Evolutionary conservation across 495 filamentous ascomycete species (phyloP).

Genomic region (Aspergillus mulundensis): DNA sequence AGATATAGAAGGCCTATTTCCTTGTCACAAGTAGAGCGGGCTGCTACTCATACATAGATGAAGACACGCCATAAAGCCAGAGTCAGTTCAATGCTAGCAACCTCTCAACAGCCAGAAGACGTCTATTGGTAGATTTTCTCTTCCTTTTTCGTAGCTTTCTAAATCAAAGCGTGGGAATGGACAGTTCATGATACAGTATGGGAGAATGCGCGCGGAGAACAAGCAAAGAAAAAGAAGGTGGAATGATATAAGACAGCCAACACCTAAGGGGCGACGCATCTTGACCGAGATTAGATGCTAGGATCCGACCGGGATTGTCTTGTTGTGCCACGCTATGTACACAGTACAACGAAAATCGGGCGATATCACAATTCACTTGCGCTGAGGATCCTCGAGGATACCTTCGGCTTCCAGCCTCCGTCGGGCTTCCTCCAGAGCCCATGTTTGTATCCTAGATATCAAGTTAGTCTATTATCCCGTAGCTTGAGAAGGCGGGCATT

Average conservation of each 20-base stretch:
- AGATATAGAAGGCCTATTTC: constrained; percentile 34
- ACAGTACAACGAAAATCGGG: constrained; percentile 36
- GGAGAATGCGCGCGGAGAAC: constrained; percentile 34
- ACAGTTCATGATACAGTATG: constrained; percentile 26
- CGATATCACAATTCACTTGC: constrained; percentile 26
- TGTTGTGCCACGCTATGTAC: constrained; percentile 47
- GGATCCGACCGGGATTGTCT: constrained; percentile 29
- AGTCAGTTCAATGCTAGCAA: not conserved
- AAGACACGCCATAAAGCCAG: not conserved
- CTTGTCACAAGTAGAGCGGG: not conserved
- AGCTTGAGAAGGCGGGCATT: not conserved
- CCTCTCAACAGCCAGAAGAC: not conserved
- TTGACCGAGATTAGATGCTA: constrained; percentile 32
- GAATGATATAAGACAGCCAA: constrained; percentile 32
- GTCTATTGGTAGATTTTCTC: constrained; percentile 13
- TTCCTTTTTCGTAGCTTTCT: constrained; percentile 23
- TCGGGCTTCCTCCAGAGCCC: constrained; percentile 95
- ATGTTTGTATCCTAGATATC: constrained; percentile 85
- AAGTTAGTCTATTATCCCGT: constrained; percentile 19
- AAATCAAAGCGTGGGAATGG: constrained; percentile 26
- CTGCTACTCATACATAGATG: not conserved
- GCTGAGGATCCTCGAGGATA: constrained; percentile 74
- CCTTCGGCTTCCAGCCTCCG: constrained; percentile 92
- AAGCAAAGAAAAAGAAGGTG: constrained; percentile 22
- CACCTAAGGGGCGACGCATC: constrained; percentile 38